Evolutionary conservation across 2,329 filamentous ascomycete genomes (phyloP), one percentile per base, ranked within the genome.

Genomic region (Myotisia sp.): DNA sequence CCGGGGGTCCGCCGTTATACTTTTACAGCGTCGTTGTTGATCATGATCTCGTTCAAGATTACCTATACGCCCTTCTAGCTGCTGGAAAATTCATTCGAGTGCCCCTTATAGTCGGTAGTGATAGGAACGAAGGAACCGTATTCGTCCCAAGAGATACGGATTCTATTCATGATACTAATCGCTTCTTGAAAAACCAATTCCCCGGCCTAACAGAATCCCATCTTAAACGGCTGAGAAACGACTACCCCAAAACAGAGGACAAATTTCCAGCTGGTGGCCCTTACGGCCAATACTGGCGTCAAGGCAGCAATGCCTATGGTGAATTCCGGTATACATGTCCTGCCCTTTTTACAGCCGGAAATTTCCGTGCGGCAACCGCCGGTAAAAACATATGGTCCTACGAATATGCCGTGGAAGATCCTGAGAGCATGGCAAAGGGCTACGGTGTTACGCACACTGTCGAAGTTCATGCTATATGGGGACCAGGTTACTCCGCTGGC

Each of bases 401-500:
- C 50, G 70, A 70, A 26, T 82, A 74, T 58, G 69, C 76, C 36
- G 79, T 83, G 3, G 58, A 71, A 26, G 77, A 82, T 40, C 65
- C 69, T 0, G 45, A 47, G 0, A 59, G 71, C 29, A 56, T 70
- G 14, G 59, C 57, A 0, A 47, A 56, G 2, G 78, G 79, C 1
- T 48, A 65, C 1, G 79, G 79, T 0, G 76, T 79, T 0, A 66
- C 69, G 5, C 79, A 86, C 45, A 77, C 72, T 0, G 65, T 73
- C 6, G 79, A 86, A 49, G 42, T 74, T 0, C 65, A 68, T 32
- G 74, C 76, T 0, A 72, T 86, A 33, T 84, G 73, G 59, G 79
- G 79, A 0, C 70, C 74, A 0, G 57, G 64, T 3, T 69, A 76
- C 47, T 62, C 67, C 2, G 55, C 59, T 14, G 56, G 58, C 21